Percentiles rank a stretch among this genome's conserved stretches.
Conservation (phyloP, 768 basidiomycete genomes). For the Phaeotremella fagi region DNA sequence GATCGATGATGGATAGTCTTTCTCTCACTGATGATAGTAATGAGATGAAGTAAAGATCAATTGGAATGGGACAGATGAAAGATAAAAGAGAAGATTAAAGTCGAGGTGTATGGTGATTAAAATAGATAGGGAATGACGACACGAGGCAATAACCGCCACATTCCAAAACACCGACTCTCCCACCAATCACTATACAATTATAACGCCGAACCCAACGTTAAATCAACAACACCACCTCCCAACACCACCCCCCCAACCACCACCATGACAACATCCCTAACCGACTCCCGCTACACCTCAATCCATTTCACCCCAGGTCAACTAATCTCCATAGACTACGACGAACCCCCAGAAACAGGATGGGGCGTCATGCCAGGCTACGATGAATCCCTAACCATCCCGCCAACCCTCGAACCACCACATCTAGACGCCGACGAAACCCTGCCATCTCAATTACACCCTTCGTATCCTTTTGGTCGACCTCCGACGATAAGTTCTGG, state of each 20-base stretch:
- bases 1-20: no score
- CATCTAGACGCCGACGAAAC: slow-evolving; percentile 37
- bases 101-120: no score
- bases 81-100: no score
- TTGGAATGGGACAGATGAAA: no score
- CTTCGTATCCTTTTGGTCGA: slow-evolving; percentile 38
- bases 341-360: slow-evolving; percentile 39
- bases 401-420: slow-evolving; percentile 35
- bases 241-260: not conserved
- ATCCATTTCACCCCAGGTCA: slow-evolving; percentile 30
- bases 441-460: slow-evolving; percentile 32
- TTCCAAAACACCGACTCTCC: no score
- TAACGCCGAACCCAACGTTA: no score
- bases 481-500: slow-evolving; percentile 12
- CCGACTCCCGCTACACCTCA: slow-evolving; percentile 37
- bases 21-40: no score
- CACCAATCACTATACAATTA: no score
- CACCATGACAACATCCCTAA: not conserved
- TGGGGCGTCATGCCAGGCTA: slow-evolving; percentile 44
- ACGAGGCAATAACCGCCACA: no score
- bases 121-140: no score
- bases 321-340: slow-evolving; percentile 25
- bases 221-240: no score
- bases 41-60: no score
- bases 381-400: slow-evolving; percentile 36